Conservation (phyloP, 1,284 basidiomycete species). For the Rhizoctonia solani region DNA sequence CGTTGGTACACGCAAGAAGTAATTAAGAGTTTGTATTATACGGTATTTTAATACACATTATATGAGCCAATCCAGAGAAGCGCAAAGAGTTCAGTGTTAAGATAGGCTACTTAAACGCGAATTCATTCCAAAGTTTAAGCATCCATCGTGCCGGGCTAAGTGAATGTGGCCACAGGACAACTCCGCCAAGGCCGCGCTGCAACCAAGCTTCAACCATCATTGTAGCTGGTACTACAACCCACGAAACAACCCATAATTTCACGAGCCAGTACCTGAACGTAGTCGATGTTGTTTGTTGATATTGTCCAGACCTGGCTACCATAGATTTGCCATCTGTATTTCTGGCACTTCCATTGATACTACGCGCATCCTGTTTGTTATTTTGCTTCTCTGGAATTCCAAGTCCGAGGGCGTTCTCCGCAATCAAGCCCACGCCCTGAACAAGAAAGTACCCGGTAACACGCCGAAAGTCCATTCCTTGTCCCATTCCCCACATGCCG, state of each 20-base stretch:
- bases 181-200: slow-evolving; percentile 1
- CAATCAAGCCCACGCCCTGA: slow-evolving; percentile 55
- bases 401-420: slow-evolving; percentile 49
- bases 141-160: slow-evolving; percentile 11
- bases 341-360: neutral
- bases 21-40: too few species aligned
- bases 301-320: too few species aligned
- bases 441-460: slow-evolving; percentile 61
- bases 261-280: neutral
- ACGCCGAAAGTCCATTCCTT: slow-evolving; percentile 52
- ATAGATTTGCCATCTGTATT: neutral
- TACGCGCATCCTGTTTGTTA: neutral
- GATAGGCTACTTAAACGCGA: too few species aligned
- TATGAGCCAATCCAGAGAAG: too few species aligned
- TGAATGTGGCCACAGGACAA: slow-evolving; percentile 8
- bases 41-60: too few species aligned
- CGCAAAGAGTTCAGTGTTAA: too few species aligned
- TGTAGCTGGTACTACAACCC: slow-evolving; percentile 16
- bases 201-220: slow-evolving; percentile 3
- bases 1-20: too few species aligned
- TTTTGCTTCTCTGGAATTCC: neutral
- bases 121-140: slow-evolving; percentile 4
- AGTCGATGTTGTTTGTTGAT: neutral
- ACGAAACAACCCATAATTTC: slow-evolving; percentile 17
- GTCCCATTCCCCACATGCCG: slow-evolving; percentile 62